These are phyloP conservation scores for Triticum aestivum DNA, from an alignment of 176 grass and related monocot genomes.

Conservation along the genomic window DNA sequence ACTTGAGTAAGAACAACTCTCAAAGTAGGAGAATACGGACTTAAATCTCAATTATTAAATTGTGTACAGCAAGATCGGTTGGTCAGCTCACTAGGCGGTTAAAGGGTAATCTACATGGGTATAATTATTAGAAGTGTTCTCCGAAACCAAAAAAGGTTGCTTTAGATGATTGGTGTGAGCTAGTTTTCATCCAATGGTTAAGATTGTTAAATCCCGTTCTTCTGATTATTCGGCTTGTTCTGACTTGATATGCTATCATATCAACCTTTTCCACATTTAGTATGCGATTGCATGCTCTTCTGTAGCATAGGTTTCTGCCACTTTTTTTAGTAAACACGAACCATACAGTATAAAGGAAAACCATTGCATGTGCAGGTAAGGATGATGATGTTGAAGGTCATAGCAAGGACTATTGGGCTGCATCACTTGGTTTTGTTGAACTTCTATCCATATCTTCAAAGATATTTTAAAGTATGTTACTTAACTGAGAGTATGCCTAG, in stretches of 20 bases:
- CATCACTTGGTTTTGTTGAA: conserved; percentile 87
- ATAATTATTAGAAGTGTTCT: background rate
- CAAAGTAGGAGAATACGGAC: conserved; percentile 6
- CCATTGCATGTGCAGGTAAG: conserved; percentile 64
- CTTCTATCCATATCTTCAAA: conserved; percentile 87
- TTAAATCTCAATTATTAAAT: background rate
- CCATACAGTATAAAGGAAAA: conserved; percentile 15
- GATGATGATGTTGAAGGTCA: conserved; percentile 93
- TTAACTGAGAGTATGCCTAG: background rate
- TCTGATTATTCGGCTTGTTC: background rate
- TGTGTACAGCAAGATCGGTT: background rate
- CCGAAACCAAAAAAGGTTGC: background rate
- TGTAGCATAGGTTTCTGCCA: background rate
- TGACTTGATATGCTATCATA: conserved; percentile 6
- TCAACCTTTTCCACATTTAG: background rate
- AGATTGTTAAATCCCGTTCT: background rate
- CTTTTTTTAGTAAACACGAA: conserved; percentile 19
- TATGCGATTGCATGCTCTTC: conserved; percentile 1
- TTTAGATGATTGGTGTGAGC: background rate
- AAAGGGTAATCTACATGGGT: background rate
- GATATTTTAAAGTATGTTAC: conserved; percentile 80
- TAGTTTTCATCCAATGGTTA: background rate
- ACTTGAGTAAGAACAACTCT: background rate
- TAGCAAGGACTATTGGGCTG: conserved; percentile 80
- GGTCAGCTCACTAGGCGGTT: background rate